Evolutionary conservation across 1,284 basidiomycete species (phyloP).

Genomic region (Cutaneotrichosporon sp.): DNA sequence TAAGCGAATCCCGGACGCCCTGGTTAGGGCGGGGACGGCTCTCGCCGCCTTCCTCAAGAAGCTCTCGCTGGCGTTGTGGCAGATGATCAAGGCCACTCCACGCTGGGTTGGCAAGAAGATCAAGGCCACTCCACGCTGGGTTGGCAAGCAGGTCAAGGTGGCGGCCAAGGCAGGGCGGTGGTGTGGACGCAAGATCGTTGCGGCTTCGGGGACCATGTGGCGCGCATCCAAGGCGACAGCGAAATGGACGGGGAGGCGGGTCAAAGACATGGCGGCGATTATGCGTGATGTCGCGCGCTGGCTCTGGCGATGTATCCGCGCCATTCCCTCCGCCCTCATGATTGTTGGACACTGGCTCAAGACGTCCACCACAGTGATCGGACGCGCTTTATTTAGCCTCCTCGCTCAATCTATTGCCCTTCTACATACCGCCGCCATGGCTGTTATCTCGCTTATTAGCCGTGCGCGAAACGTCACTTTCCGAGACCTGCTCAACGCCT

Average conservation of each 20-base stretch:
- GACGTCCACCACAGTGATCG: neutral
- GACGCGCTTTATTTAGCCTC: neutral
- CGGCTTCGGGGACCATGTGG: neutral
- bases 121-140: neutral
- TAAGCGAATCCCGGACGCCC: too few species aligned
- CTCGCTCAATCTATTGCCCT: neutral
- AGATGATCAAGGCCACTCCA: neutral
- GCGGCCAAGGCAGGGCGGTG: neutral
- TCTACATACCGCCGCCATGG: constrained; percentile 1
- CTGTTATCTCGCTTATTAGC: neutral
- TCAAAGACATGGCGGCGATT: too few species aligned
- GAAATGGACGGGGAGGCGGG: neutral
- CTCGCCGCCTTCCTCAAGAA: too few species aligned
- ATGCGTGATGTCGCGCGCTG: too few species aligned
- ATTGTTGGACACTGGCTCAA: neutral
- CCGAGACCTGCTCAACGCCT: neutral
- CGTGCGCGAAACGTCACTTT: constrained; percentile 1
- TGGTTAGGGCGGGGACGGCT: too few species aligned
- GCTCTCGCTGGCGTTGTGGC: neutral
- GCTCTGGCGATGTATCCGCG: neutral
- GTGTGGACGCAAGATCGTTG: neutral
- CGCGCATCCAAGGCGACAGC: neutral
- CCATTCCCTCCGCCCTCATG: neutral
- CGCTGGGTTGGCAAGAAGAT: neutral
- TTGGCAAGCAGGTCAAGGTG: neutral